phyloP scores from a whole-genome alignment of 192 early-diverging fungal species.

The Linnemannia elongata region DNA sequence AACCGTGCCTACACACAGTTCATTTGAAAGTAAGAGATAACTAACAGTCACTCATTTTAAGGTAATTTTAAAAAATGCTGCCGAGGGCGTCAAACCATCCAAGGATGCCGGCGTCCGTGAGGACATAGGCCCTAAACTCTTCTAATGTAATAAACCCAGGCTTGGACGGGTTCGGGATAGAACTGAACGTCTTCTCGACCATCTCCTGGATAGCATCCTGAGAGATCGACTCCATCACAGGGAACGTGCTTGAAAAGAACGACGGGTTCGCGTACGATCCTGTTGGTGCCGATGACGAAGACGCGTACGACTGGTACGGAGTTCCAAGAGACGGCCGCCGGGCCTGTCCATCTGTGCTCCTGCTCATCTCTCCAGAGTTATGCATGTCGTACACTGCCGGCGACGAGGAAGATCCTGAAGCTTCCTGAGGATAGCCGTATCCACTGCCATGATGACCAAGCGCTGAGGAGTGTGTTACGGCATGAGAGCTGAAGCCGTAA shows the following conservation, averaged over 20 bases:
- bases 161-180: conserved; percentile 63
- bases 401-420: conserved; percentile 8
- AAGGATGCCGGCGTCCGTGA: conserved; percentile 84
- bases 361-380: not conserved
- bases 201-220: conserved; percentile 96
- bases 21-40: not conserved
- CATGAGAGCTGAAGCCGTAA: not conserved
- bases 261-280: conserved; percentile 58
- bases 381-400: not conserved
- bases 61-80: conserved; percentile 45
- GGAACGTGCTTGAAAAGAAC: conserved; percentile 75
- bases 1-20: not conserved
- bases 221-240: conserved; percentile 93
- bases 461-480: conserved; percentile 18
- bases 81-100: conserved; percentile 95
- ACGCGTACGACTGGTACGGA: conserved; percentile 19
- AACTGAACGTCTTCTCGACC: conserved; percentile 88
- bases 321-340: conserved; percentile 16
- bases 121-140: conserved; percentile 85
- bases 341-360: not conserved
- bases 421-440: conserved; percentile 9
- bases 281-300: conserved; percentile 23
- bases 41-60: not conserved
- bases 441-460: conserved; percentile 32
- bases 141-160: conserved; percentile 80